Evolutionary conservation across 2,329 filamentous ascomycete genomes (phyloP).

Genomic region (Phoma sp.): DNA sequence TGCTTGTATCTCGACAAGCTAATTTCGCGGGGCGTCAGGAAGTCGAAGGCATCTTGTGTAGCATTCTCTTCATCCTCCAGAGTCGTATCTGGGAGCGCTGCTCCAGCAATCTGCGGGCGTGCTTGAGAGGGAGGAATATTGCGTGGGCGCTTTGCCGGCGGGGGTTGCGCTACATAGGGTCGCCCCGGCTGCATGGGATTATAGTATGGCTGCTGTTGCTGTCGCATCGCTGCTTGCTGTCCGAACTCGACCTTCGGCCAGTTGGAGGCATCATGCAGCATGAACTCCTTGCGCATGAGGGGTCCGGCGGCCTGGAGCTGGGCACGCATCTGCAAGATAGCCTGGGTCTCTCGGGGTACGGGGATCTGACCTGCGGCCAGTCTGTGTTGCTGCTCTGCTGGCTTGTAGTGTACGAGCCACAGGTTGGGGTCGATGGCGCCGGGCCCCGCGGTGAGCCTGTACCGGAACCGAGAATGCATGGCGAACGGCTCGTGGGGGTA

Average conservation of each 20-base stretch:
- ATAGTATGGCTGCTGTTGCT: conserved; percentile 40
- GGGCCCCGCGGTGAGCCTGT: conserved; percentile 79
- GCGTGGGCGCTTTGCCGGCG: conserved; percentile 57
- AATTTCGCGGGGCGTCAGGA: conserved; percentile 87
- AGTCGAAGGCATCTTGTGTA: conserved; percentile 85
- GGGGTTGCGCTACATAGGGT: conserved; percentile 49
- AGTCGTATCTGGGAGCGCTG: conserved; percentile 51
- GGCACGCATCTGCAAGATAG: conserved; percentile 66
- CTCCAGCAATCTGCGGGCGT: conserved; percentile 48
- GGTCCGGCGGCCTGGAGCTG: conserved; percentile 76
- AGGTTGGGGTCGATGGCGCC: conserved; percentile 78
- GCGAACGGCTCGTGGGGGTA: conserved; percentile 75
- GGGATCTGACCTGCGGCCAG: conserved; percentile 74
- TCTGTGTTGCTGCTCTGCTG: conserved; percentile 75
- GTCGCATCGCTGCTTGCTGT: conserved; percentile 33
- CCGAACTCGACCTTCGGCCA: conserved; percentile 87
- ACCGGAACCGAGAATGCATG: conserved; percentile 81
- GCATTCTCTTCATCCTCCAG: conserved; percentile 92
- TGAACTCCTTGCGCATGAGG: conserved; percentile 86
- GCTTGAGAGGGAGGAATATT: conserved; percentile 52
- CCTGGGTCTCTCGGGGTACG: conserved; percentile 65
- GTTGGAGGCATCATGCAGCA: conserved; percentile 86
- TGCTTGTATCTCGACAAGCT: conserved; percentile 87
- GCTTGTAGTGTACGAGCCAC: conserved; percentile 91
- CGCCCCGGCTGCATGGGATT: conserved; percentile 47